Evolutionary conservation across 1,284 basidiomycete species (phyloP).

Genomic region (Boletus subluridellus): DNA sequence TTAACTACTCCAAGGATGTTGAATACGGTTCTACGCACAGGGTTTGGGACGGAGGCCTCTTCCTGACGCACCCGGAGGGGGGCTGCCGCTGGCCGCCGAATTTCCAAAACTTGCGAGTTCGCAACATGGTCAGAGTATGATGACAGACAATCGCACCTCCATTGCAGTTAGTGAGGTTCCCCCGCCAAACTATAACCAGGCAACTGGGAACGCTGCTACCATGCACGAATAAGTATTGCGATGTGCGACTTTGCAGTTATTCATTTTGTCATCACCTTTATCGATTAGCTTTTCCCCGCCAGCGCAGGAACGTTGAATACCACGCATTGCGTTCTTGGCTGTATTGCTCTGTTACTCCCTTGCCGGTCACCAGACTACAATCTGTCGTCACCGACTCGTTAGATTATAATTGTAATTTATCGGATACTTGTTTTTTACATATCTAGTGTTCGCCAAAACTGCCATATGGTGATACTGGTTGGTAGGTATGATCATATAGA

Average conservation of each 20-base stretch:
- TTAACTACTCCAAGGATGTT: neutral
- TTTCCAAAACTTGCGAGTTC: constrained; percentile 14
- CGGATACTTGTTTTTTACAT: too few relatives aligned
- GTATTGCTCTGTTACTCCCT: neutral
- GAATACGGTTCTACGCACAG: neutral
- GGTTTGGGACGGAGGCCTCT: constrained; percentile 20
- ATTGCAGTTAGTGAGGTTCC: constrained; percentile 18
- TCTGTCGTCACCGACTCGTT: neutral
- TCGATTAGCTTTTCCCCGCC: neutral
- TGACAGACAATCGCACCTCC: constrained; percentile 12
- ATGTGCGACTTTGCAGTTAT: neutral
- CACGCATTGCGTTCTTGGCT: neutral
- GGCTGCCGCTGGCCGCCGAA: constrained; percentile 17
- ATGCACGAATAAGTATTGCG: neutral
- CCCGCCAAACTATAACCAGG: constrained; percentile 28
- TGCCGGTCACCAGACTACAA: neutral
- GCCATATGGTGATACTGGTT: neutral
- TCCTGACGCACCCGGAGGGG: constrained; percentile 26
- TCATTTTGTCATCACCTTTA: neutral
- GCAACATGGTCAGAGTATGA: constrained; percentile 5
- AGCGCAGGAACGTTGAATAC: neutral
- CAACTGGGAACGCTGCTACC: neutral
- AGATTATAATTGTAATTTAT: neutral
- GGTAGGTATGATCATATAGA: neutral
- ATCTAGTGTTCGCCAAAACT: neutral